Base-by-base conservation (phyloP, 2,329 filamentous ascomycete genomes). In the Sclerotinia trifoliorum region DNA sequence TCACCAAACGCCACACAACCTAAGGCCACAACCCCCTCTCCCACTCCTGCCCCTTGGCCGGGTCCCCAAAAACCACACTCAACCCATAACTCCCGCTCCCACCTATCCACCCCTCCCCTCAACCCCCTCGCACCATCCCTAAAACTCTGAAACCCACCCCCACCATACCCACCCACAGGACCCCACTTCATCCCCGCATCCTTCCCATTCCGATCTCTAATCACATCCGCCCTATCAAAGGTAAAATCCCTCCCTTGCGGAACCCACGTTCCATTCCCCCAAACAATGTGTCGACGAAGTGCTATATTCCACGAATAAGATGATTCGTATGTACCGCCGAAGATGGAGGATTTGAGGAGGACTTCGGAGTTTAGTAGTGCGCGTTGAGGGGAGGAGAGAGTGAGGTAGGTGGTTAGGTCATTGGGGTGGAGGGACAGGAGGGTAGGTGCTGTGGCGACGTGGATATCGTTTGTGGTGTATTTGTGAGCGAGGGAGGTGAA, bases 1-100 rank as follows among this genome's bases (percentile, higher is more conserved):
- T 35, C 32, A 7, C 32, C 35, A 35, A 35, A 1, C 35, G 10
- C 35, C 8, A 8, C 35, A 35, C 35, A 35, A 35, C 35, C 35
- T 35, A 35, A 35, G 67, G 67, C 67, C 67, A 69, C n/a, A 66
- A 32, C 29, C 63, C 62, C 7, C 32, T 61, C 67, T 67, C 67
- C 48, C 65, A 61, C 48, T 65, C 54, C 44, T 60, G 46, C 15
- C 63, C 67, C 48, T 13, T 10, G 46, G 2, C n/a, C 5, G 46
- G 1, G n/a, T 55, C 26, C 11, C 67, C 67, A 62, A 69, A 69
- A 58, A 69, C 49, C 0, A 65, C 62, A 55, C 63, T 69, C 10
- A 69, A 5, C 6, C 63, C 62, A 66, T 69, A 65, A 65, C 21
- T n/a, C 0, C 55, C 63, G 1, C 1, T 35, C 4, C 6, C 49